These are phyloP conservation scores for Sphaerulina musiva DNA, from an alignment of 2,329 filamentous ascomycete genomes.

Conservation along the genomic window DNA sequence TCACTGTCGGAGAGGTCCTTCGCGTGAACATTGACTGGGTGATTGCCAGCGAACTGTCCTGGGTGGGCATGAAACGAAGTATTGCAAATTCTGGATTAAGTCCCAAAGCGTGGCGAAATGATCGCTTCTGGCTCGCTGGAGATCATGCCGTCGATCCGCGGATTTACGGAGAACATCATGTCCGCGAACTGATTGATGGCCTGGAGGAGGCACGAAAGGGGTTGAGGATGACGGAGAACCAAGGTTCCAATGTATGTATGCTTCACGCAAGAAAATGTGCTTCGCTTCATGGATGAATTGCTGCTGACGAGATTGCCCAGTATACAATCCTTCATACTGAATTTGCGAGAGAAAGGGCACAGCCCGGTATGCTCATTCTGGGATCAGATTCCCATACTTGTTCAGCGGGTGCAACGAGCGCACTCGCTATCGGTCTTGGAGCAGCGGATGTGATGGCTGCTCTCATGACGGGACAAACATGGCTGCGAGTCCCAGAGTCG, in stretches of 20 bases:
- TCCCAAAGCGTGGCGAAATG: constrained; percentile 8
- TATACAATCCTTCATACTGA: constrained; percentile 15
- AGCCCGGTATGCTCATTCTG: constrained; percentile 11
- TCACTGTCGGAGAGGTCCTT: constrained; percentile 3
- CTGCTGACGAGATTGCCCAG: not conserved
- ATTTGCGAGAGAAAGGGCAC: constrained; percentile 8
- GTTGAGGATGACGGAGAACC: not conserved
- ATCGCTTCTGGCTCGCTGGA: constrained; percentile 11
- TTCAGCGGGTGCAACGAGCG: constrained; percentile 9
- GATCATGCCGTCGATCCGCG: constrained; percentile 10
- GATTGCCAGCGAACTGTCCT: constrained; percentile 12
- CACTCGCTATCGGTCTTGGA: constrained; percentile 14
- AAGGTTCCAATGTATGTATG: not conserved
- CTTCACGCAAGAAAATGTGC: not conserved
- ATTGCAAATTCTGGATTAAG: not conserved
- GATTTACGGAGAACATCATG: not conserved
- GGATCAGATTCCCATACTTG: constrained; percentile 10
- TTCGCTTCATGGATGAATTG: not conserved
- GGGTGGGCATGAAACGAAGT: constrained; percentile 3
- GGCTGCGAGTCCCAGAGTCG: constrained; percentile 14
- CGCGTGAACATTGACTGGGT: constrained; percentile 9
- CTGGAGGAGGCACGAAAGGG: not conserved
- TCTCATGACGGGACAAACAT: constrained; percentile 9
- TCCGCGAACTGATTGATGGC: not conserved
- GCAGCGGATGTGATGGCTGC: constrained; percentile 15